phyloP scores from a whole-genome alignment of 768 basidiomycete species.

The Piloderma croceum region DNA sequence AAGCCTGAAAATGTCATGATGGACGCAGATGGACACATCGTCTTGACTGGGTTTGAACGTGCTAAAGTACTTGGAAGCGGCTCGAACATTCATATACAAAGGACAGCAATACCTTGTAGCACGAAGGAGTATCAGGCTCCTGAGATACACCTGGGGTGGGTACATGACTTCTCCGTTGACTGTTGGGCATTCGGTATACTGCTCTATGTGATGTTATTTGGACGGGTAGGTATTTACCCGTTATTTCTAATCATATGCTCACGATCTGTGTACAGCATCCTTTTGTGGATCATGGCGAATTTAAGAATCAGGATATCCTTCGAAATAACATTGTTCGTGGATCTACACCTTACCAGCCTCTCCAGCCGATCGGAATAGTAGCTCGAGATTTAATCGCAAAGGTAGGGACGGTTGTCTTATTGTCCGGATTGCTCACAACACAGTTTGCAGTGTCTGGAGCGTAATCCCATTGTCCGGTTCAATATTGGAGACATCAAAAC shows the following conservation, averaged over 20 bases:
- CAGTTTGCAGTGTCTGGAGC: conserved; percentile 49
- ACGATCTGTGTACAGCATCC: conserved; percentile 32
- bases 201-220: conserved; percentile 45
- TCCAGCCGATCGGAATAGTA: conserved; percentile 19
- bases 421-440: background rate
- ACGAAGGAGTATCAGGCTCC: conserved; percentile 40
- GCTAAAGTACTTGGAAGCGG: conserved; percentile 24
- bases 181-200: conserved; percentile 56
- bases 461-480: conserved; percentile 46
- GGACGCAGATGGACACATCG: conserved; percentile 39
- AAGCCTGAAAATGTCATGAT: conserved; percentile 42
- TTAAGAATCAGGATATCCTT: conserved; percentile 23
- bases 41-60: conserved; percentile 38
- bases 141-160: conserved; percentile 51
- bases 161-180: conserved; percentile 46
- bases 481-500: conserved; percentile 35
- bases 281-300: conserved; percentile 19
- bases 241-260: background rate
- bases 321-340: conserved; percentile 30
- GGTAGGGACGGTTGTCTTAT: conserved; percentile 25
- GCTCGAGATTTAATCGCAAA: conserved; percentile 41
- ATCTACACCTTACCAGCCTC: conserved; percentile 21
- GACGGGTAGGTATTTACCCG: conserved; percentile 30
- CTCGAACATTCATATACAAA: conserved; percentile 4
- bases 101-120: conserved; percentile 1